Base-by-base conservation (phyloP, 192 early-diverging fungal species). In the Dispira parvispora region DNA sequence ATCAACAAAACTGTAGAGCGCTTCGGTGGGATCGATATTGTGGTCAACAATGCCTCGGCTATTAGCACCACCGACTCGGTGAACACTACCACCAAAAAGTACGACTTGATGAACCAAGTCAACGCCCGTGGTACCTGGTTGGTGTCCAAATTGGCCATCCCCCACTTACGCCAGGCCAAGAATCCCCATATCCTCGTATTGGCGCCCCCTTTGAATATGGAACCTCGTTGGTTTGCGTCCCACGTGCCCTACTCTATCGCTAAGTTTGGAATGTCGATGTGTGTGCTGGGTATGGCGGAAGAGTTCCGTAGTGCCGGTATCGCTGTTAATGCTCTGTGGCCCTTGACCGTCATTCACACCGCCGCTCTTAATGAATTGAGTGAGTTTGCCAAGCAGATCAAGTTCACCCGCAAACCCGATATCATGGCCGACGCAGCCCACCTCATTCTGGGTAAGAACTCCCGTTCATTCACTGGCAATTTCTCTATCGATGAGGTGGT, bases 21-120 rank as follows among this genome's bases (percentile, higher is more conserved):
- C 46, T 92, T 92, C 74, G 87, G 87, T 12, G 80, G 84, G 28
- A 82, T 92, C 63, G 89, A 92, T 66, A 87, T 92, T 61, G 73
- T 92, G 12, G 73, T 89, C 74, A 92, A 89, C 73, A 82, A 85
- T 61, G 80, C 90, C 5, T 85, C 83, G 26, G 90, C 88, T 0
- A 88, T 92, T 61, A 71, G 70, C 46, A 67, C 89, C 64, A 84
- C 75, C 16, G 65, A 80, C 60, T 85, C 84, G 0, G 74, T 76
- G 64, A 54, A 62, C 26, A 83, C 82, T 0, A 60, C 68, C 12
- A 69, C 68, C 58, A 85, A 86, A 69, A 78, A 75, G 70, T 85
- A 85, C 63, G 83, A 87, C 65, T 65, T 88, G 67, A 88, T 85
- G 84, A 82, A 85, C 73, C 69, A 73, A 47, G 78, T 89, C 75